Evolutionary conservation across 192 early-diverging fungal genomes (phyloP), one percentile per base, ranked within the genome.

Genomic region (Coemansia sp.): DNA sequence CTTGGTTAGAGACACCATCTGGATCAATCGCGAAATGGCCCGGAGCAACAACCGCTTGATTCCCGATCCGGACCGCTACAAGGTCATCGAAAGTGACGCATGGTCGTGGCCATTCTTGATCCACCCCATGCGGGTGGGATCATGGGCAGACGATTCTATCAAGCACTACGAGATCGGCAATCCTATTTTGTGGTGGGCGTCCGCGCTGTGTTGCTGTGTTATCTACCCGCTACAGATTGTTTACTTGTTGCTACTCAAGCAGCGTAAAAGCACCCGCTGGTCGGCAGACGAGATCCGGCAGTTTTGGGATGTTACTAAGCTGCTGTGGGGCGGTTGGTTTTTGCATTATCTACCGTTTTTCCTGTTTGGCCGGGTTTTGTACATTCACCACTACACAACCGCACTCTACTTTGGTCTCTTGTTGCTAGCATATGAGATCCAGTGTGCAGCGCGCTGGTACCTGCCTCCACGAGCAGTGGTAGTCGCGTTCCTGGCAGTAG

Each of bases 1-100:
- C 19, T 28, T 68, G 37, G 6, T 63, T 35, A 53, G 57, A 21
- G 56, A 68, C 46, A 57, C 56, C 9, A 16, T 83, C n/a, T 85
- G 88, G 58, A 57, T 88, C 50, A 89, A 89, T 61, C 83, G 85
- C 35, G 83, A 81, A 41, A 88, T 88, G 87, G 85, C 86, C 77
- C 80, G 83, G 10, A 77, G 80, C 19, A 88, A 88, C 79, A 88
- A 86, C 55, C 72, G 75, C 8, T 66, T 88, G 42, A 78, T 83
- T 11, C 82, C 84, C 5, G 85, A 86, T 56, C 83, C 79, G 9
- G 83, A 87, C 66, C 82, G 82, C 55, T 83, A 87, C 62, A 85
- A 84, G 62, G 42, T 48, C 31, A 66, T 82, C 0, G 75, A 75
- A 21, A 83, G 80, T 15, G 37, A 63, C 16, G 82, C 85, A 6